Evolutionary conservation across 768 basidiomycete genomes (phyloP), one percentile per base, ranked within the genome.

Genomic region (Boletales sp.): DNA sequence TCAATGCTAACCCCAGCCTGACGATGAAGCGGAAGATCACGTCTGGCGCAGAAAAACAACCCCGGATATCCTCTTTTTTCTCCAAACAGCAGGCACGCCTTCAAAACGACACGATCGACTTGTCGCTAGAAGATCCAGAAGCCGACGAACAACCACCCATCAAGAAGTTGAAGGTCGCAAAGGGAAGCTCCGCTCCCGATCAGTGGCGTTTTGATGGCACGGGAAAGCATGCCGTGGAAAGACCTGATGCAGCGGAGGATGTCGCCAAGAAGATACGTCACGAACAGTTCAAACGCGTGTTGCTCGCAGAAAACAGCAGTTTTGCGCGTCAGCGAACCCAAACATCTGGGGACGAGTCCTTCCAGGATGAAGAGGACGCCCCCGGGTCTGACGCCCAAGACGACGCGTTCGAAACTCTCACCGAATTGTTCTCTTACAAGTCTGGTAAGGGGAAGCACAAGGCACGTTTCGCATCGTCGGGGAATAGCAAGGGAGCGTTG

Each of bases 231-330:
- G 37, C 45, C 17, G 28, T 21, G 3, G 49, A 61, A 17, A 36
- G 17, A 36, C 38, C 30, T 6, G 13, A 17, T 9, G 1, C 41
- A 6, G 33, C 13, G 14, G 46, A 80, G 44, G 71, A 73, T 8
- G 77, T 77, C 44, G 76, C 73, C 60, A 74, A 77, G 65, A 72
- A 66, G 52, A 80, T 72, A 48, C 64, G 64, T 41, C 66, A 57
- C 53, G 58, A 82, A 50, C 72, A 75, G 12, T 82, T 83, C 53
- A 81, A 79, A 62, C 73, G 68, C 34, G 79, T 77, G 41, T 70
- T 86, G 4, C 67, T 83, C 18, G 68, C 72, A 34, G 74, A 75
- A 45, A 77, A 76, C 55, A 74, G 69, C 46, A 51, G 54, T 3
- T 71, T 76, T 52, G 41, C 69, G n/a, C 61, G 42, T 25, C 61